Percentiles rank a stretch among this genome's conserved stretches.
Evolutionary conservation across 2,329 filamentous ascomycete species (phyloP).

Genomic region (Xylariaceae sp.): DNA sequence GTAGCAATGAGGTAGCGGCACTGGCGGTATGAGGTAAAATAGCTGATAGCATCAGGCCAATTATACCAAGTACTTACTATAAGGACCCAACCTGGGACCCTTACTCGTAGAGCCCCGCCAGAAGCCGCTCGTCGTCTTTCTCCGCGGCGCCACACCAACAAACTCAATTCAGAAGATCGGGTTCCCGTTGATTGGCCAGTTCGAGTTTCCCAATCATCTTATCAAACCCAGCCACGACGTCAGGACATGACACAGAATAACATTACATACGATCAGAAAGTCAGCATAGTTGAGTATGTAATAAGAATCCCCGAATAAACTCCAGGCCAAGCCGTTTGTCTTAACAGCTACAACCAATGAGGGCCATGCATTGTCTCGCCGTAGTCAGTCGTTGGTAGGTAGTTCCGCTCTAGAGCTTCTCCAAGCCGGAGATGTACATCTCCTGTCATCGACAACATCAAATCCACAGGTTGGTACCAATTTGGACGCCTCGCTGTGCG

Average conservation of each 20-base stretch:
- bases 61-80: too few relatives aligned
- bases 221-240: constrained; percentile 1
- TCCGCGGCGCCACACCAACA: constrained; percentile 16
- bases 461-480: not conserved
- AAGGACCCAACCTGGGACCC: too few relatives aligned
- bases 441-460: constrained; percentile 15
- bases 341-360: constrained; percentile 17
- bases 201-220: constrained; percentile 6
- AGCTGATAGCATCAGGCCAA: not conserved
- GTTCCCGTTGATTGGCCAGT: constrained; percentile 12
- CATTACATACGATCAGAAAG: not conserved
- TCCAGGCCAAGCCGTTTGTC: not conserved
- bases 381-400: constrained; percentile 25
- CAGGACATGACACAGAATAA: not conserved
- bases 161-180: not conserved
- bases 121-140: constrained; percentile 10
- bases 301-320: not conserved
- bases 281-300: too few relatives aligned
- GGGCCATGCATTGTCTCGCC: constrained; percentile 13
- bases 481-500: not conserved
- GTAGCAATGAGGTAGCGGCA: not conserved
- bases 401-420: constrained; percentile 10
- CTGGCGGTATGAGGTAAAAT: not conserved
- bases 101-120: not conserved
- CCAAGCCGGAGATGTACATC: constrained; percentile 33